Percentiles rank a stretch among this genome's conserved stretches.
phyloP scores from a whole-genome alignment of 31 red algal species.

The Odonthalia washingtoniensis region DNA sequence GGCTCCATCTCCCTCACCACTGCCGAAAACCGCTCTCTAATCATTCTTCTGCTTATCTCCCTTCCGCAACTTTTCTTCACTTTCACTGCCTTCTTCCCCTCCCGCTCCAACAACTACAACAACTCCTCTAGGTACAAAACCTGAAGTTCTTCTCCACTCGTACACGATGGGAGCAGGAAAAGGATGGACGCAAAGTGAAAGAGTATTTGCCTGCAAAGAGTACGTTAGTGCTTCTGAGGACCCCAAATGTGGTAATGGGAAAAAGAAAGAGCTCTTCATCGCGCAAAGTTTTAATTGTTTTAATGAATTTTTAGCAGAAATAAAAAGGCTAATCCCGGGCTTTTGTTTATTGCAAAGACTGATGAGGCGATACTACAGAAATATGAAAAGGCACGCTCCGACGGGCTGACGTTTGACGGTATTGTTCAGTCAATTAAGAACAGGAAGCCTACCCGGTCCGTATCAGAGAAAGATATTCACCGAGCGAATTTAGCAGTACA shows the following conservation, averaged over 20 bases:
- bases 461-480: slow-evolving; percentile 4
- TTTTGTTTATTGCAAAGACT: background rate
- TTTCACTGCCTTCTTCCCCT: no score
- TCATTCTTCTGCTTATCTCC: no score
- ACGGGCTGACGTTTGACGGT: background rate
- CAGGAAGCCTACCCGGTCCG: background rate
- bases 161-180: background rate
- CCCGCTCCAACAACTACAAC: no score
- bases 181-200: background rate
- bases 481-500: background rate
- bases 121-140: no score
- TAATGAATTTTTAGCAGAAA: background rate
- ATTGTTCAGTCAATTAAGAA: slow-evolving; percentile 6
- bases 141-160: no score
- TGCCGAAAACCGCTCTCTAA: no score
- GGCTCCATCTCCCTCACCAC: no score
- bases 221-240: background rate
- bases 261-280: background rate
- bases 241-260: background rate
- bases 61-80: no score
- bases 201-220: background rate
- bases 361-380: background rate
- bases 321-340: background rate
- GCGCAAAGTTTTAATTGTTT: background rate
- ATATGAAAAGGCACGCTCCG: background rate